phyloP scores from a whole-genome alignment of 2,329 filamentous ascomycete genomes.

The Myriangium duriaei region DNA sequence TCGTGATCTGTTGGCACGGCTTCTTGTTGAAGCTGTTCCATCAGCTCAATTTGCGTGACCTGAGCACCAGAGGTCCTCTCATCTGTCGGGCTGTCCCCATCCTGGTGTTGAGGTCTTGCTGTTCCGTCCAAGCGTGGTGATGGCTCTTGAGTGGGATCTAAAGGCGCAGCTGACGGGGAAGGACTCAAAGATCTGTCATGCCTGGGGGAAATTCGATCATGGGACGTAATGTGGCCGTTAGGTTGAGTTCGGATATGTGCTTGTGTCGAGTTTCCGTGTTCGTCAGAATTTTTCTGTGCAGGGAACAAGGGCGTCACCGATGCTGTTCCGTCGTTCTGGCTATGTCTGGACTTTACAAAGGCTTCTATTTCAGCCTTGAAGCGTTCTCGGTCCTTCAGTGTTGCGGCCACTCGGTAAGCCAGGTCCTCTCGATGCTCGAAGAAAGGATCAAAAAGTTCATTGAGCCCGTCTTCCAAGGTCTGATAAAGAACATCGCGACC shows the following conservation, averaged over 20 bases:
- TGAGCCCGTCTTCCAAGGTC: conserved; percentile 82
- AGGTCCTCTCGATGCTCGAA: conserved; percentile 73
- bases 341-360: conserved; percentile 17
- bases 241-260: background rate
- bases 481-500: conserved; percentile 85
- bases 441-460: conserved; percentile 76
- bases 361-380: conserved; percentile 32
- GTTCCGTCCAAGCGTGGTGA: background rate
- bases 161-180: no score
- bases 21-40: conserved; percentile 19
- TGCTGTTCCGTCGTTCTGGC: conserved; percentile 22
- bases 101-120: background rate
- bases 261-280: no score
- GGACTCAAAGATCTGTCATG: background rate
- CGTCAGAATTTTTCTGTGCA: background rate
- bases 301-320: background rate
- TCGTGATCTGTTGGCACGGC: conserved; percentile 20
- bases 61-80: background rate
- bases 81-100: background rate
- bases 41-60: conserved; percentile 10
- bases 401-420: conserved; percentile 54
- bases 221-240: background rate
- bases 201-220: background rate
- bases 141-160: background rate
- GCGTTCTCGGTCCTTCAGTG: conserved; percentile 47